phyloP scores from a whole-genome alignment of 2,329 filamentous ascomycete species.

The Fusarium drepaniforme region DNA sequence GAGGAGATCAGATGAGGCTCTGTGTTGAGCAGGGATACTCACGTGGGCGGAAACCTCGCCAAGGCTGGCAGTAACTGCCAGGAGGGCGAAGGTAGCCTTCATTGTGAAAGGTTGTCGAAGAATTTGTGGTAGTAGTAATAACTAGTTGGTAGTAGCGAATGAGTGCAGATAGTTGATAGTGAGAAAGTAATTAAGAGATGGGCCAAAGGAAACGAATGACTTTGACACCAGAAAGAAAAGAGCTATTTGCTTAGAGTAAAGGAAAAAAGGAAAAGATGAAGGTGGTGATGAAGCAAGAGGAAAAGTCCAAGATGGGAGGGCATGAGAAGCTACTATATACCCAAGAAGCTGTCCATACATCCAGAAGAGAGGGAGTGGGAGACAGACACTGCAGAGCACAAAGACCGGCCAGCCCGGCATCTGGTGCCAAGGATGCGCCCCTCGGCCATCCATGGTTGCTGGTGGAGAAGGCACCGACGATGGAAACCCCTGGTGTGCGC shows the following conservation, averaged over 20 bases:
- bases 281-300: constrained; percentile 41
- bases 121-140: constrained; percentile 33
- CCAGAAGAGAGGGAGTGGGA: constrained; percentile 9
- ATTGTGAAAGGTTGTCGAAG: constrained; percentile 52
- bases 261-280: constrained; percentile 44
- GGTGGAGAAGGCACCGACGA: constrained; percentile 36
- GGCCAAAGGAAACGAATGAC: constrained; percentile 69
- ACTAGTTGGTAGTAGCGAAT: constrained; percentile 35
- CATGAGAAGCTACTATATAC: constrained; percentile 46
- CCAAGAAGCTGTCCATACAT: constrained; percentile 25
- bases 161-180: constrained; percentile 35
- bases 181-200: constrained; percentile 47
- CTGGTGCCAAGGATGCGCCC: constrained; percentile 33
- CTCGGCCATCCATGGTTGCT: constrained; percentile 26
- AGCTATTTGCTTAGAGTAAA: constrained; percentile 34
- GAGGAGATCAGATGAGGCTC: background rate
- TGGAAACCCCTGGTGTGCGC: constrained; percentile 30
- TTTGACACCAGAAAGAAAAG: constrained; percentile 55
- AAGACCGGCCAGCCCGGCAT: constrained; percentile 39
- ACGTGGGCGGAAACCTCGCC: constrained; percentile 63
- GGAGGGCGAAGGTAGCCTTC: constrained; percentile 63
- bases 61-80: constrained; percentile 64
- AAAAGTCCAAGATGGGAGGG: constrained; percentile 35
- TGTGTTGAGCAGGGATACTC: constrained; percentile 32
- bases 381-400: constrained; percentile 19